Evolutionary conservation across 805 yeast genomes (phyloP).

Genomic region (Candida quercuum): DNA sequence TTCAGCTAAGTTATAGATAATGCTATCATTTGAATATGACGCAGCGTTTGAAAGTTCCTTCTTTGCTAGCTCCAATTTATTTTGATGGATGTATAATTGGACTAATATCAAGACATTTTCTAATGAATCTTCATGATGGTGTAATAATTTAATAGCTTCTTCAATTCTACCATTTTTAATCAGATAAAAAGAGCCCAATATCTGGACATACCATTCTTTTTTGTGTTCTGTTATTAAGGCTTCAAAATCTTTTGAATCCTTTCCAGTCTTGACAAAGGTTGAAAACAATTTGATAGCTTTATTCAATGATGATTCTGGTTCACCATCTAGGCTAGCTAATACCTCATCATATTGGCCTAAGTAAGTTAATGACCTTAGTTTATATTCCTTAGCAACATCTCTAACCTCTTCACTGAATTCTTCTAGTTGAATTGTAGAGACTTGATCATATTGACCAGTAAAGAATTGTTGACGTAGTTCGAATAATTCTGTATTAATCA

Average conservation of each 20-base stretch:
- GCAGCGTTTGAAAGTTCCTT: slow-evolving; percentile 39
- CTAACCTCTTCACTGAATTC: slow-evolving; percentile 32
- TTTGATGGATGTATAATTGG: slow-evolving; percentile 34
- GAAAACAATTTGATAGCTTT: slow-evolving; percentile 25
- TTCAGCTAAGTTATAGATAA: slow-evolving; percentile 73
- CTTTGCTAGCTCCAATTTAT: slow-evolving; percentile 40
- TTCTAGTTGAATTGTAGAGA: slow-evolving; percentile 30
- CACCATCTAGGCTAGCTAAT: slow-evolving; percentile 1
- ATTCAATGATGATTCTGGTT: slow-evolving; percentile 1
- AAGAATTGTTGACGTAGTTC: slow-evolving; percentile 54
- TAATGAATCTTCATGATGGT: slow-evolving; percentile 33
- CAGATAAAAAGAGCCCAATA: slow-evolving; percentile 35
- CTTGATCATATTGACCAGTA: slow-evolving; percentile 50
- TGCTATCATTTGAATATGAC: slow-evolving; percentile 59
- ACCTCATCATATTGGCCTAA: slow-evolving; percentile 21
- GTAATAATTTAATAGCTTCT: slow-evolving; percentile 35
- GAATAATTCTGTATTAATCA: slow-evolving; percentile 36
- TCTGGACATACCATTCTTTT: slow-evolving; percentile 28
- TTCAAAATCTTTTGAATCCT: slow-evolving; percentile 13
- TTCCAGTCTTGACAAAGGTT: slow-evolving; percentile 20
- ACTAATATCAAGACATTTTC: slow-evolving; percentile 38
- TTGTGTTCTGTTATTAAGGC: slow-evolving; percentile 15
- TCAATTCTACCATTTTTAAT: slow-evolving; percentile 35
- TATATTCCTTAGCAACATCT: slow-evolving; percentile 27
- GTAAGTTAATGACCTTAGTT: slow-evolving; percentile 28